Evolutionary conservation across 2,329 filamentous ascomycete genomes (phyloP).

Genomic region (Diaporthe citrichinensis): DNA sequence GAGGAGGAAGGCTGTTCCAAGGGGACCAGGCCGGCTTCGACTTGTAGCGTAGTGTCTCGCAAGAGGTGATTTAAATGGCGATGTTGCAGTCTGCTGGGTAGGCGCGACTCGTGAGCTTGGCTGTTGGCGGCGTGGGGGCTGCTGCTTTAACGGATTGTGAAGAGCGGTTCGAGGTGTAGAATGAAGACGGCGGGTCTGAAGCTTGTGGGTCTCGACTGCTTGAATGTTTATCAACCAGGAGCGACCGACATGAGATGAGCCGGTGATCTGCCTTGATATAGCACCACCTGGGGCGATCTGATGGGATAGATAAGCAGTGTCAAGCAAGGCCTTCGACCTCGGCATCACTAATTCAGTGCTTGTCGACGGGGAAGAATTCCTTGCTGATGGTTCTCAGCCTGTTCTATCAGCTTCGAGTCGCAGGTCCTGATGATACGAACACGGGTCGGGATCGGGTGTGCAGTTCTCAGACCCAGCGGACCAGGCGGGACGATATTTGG

Average conservation of each 20-base stretch:
- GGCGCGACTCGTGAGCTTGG: slow-evolving; percentile 1
- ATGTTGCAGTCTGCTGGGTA: slow-evolving; percentile 13
- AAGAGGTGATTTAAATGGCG: neutral
- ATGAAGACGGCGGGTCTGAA: slow-evolving; percentile 25
- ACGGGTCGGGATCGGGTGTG: neutral
- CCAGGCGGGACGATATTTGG: slow-evolving; percentile 17
- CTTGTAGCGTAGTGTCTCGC: slow-evolving; percentile 25
- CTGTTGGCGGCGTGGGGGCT: neutral
- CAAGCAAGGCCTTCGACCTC: neutral
- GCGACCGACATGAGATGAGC: slow-evolving; percentile 11
- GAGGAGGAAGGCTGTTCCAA: slow-evolving; percentile 38
- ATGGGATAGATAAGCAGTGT: neutral
- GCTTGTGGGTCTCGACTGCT: slow-evolving; percentile 20
- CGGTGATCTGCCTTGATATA: slow-evolving; percentile 21
- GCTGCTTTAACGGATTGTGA: neutral
- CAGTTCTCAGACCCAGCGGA: neutral
- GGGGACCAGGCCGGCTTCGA: slow-evolving; percentile 25
- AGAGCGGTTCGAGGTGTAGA: neutral
- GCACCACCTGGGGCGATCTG: neutral
- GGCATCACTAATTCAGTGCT: slow-evolving; percentile 16
- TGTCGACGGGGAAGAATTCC: neutral
- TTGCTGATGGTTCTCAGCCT: neutral
- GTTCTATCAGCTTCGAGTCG: neutral
- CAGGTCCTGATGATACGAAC: neutral
- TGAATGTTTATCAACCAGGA: slow-evolving; percentile 6